Percentiles rank a stretch among this genome's conserved stretches.
Evolutionary conservation across 148 eudicot genomes (phyloP).

Genomic region (Rhododendron williamsianum): DNA sequence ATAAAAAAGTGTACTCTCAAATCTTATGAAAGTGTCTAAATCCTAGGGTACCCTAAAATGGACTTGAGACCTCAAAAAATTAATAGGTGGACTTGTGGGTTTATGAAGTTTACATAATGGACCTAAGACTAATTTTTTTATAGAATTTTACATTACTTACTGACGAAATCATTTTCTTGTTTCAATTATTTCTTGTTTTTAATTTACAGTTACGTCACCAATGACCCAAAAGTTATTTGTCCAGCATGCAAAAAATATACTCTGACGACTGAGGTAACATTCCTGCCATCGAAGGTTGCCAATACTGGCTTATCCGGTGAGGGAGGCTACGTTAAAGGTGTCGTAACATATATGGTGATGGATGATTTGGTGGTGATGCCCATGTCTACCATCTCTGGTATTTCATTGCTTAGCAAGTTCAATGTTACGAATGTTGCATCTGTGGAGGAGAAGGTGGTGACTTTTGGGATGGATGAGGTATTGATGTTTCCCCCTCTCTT

Average conservation of each 20-base stretch:
- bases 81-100: no score
- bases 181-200: not conserved
- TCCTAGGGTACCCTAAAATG: no score
- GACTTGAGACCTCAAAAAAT: no score
- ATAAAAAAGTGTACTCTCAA: no score
- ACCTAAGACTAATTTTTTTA: no score
- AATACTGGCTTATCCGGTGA: not conserved
- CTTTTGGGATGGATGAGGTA: not conserved
- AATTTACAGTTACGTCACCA: not conserved
- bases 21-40: no score
- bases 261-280: not conserved
- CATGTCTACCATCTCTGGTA: slow-evolving; percentile 24
- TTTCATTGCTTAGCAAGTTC: not conserved
- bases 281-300: not conserved
- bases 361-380: slow-evolving; percentile 32
- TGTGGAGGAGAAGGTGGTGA: slow-evolving; percentile 4
- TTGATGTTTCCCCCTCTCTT: not conserved
- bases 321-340: slow-evolving; percentile 1
- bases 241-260: not conserved
- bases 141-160: no score
- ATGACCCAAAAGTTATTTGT: not conserved
- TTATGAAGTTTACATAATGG: no score
- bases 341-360: slow-evolving; percentile 29
- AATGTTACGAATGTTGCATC: not conserved
- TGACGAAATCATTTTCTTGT: not conserved